Percentiles rank a stretch among this genome's conserved stretches.
These are phyloP conservation scores for Fomitopsis serialis DNA, from an alignment of 768 basidiomycete genomes.

Conservation along the genomic window DNA sequence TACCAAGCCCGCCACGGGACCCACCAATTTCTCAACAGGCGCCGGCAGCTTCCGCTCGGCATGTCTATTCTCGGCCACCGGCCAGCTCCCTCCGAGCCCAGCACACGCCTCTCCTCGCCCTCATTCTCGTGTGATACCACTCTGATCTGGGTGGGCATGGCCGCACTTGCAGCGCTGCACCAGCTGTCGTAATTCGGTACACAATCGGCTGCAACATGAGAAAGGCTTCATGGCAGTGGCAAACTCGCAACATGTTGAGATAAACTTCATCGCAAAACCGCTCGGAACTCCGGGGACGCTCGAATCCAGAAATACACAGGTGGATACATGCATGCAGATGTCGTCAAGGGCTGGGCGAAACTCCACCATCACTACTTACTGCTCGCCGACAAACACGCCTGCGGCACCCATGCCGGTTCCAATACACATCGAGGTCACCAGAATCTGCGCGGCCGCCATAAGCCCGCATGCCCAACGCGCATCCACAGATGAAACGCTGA, in stretches of 20 bases:
- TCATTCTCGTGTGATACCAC: too few relatives aligned
- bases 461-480: background rate
- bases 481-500: background rate
- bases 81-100: background rate
- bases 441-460: constrained; percentile 39
- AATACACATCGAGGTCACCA: constrained; percentile 90
- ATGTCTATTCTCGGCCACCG: background rate
- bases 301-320: too few relatives aligned
- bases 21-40: background rate
- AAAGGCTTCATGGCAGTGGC: too few relatives aligned
- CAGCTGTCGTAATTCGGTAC: too few relatives aligned
- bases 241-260: too few relatives aligned
- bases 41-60: background rate
- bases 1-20: background rate
- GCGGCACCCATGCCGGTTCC: constrained; percentile 87
- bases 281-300: too few relatives aligned
- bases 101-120: too few relatives aligned
- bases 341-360: background rate
- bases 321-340: too few relatives aligned
- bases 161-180: too few relatives aligned
- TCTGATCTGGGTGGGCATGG: too few relatives aligned
- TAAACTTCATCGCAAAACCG: too few relatives aligned
- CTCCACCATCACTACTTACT: background rate
- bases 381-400: constrained; percentile 19
- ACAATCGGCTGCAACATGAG: too few relatives aligned